Base-by-base conservation (phyloP, 2,329 filamentous ascomycete species). In the Pseudocercospora crystallina region DNA sequence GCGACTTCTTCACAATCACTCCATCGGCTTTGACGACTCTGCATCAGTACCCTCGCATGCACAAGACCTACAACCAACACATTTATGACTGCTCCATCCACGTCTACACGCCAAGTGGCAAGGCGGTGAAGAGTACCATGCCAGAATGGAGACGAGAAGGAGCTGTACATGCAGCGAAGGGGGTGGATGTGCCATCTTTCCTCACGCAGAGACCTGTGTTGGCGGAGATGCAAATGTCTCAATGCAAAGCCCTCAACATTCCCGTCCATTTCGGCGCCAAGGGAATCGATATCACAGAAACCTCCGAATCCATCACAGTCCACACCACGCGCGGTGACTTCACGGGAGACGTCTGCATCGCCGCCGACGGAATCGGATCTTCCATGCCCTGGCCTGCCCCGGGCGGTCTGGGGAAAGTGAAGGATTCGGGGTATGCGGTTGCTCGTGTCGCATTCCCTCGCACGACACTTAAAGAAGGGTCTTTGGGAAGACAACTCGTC, bases 301-400 rank as follows among this genome's bases (percentile, higher is more conserved):
- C 47, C 11, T 31, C 33, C 31, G 15, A 34, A 3, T 17, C 33
- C 14, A 32, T 49, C 20, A 14, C 31, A 14, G 49, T 47, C 7
- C 37, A 36, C 17, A 47, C 34, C 12, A 30, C 42, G 5, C 13
- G 14, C 9, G 72, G 75, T 42, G 75, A 75, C 60, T 73, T 68
- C 41, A 73, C 76, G 54, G 71, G 73, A 38, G 71, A 70, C 38
- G 54, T 57, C 10, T 56, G 31, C 4, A 47, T 68, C 38, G 65
- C 64, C 10, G 65, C 65, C 7, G 65, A 68, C 51, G 65, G 65
- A 54, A 72, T 76, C 29, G 72, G 73, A 10, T 74, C 71, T 3
- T 75, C 74, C 65, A 72, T 70, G 31, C 71, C 71, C 75, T 2
- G 73, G 72, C 51, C 36, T 17, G 39, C 37, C 12, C 32, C 40